Conservation (phyloP, 257 asterid species). For the Linderniella brevidens region DNA sequence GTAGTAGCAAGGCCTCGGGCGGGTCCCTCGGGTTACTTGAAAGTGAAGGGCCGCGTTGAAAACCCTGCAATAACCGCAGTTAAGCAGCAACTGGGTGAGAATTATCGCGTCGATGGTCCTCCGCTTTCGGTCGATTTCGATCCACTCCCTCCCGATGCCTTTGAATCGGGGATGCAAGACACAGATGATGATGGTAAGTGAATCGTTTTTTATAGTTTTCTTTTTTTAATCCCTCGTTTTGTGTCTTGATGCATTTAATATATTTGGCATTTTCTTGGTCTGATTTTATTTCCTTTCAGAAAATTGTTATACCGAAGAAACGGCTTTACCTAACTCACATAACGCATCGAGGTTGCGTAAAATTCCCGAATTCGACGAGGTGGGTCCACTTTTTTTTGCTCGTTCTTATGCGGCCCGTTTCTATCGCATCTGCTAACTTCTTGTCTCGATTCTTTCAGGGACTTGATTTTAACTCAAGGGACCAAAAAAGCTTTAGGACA, state of each 20-base stretch:
- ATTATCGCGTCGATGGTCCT: slow-evolving; percentile 68
- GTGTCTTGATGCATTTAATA: neutral
- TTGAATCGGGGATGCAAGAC: slow-evolving; percentile 33
- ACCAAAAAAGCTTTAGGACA: slow-evolving; percentile 18
- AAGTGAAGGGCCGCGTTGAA: slow-evolving; percentile 69
- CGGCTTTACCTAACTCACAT: slow-evolving; percentile 26
- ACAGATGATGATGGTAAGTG: slow-evolving; percentile 31
- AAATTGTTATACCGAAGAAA: slow-evolving; percentile 30
- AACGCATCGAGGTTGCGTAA: slow-evolving; percentile 26
- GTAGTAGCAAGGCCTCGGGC: slow-evolving; percentile 34
- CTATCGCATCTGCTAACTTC: slow-evolving; percentile 6
- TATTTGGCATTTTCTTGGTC: slow-evolving; percentile 4
- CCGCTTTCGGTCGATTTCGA: slow-evolving; percentile 82
- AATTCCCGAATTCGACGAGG: slow-evolving; percentile 27
- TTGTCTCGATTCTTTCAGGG: slow-evolving; percentile 21
- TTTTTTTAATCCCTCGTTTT: neutral
- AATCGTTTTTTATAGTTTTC: neutral
- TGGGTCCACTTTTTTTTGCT: slow-evolving; percentile 15
- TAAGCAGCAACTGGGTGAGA: slow-evolving; percentile 74
- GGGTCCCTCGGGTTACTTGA: slow-evolving; percentile 91
- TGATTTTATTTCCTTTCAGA: slow-evolving; percentile 22
- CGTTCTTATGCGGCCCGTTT: neutral
- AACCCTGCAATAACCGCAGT: slow-evolving; percentile 77
- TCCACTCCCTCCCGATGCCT: slow-evolving; percentile 70
- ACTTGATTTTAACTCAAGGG: slow-evolving; percentile 18